Base-by-base conservation (phyloP, 164 flowering plant genomes). In the Vitis rotundifolia region DNA sequence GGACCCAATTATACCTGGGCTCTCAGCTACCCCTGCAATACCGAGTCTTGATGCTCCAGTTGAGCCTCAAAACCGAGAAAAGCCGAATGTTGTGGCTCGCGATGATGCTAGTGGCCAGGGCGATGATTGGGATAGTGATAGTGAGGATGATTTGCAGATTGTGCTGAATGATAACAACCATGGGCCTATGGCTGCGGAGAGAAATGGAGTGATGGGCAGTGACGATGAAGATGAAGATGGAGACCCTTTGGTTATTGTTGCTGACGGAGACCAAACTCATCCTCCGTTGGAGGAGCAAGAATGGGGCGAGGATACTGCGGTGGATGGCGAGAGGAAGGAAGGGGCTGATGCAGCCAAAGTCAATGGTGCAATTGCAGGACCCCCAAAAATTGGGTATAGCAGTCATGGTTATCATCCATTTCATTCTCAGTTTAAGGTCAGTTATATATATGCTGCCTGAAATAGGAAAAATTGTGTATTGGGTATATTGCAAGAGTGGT, bases 371-470 rank as follows among this genome's bases (percentile, higher is more conserved):
- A 53, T 69, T 54, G 76, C 63, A 1, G 80, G 68, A 37, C 83
- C 79, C 22, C 86, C 91, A 2, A 96, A 91, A 77, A 70, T 80
- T 71, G 91, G 88, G 48, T 93, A 84, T 81, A 81, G 76, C 87
- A 79, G 66, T 79, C 95, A 87, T 73, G 89, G 77, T 29, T 91
- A 86, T 83, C 91, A 87, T 71, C 86, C 95, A 2, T 91, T 86
- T 80, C 97, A 90, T 88, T 93, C 97, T 51, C 99, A 93, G 91
- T 93, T 88, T 80, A 96, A 96, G 99, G 99, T 93, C 84, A 84
- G 96, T 88, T 71, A 53, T 56, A 29, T 71, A 70, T 51, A 67
- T 71, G 71, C 68, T 76, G 74, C 47, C 51, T 71, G 73, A 71
- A 69, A 49, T 61, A 67, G 73, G 50, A 31, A 68, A 62, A 31